Conservation (phyloP, 2,329 filamentous ascomycete species). For the Bipolaris sorokiniana region DNA sequence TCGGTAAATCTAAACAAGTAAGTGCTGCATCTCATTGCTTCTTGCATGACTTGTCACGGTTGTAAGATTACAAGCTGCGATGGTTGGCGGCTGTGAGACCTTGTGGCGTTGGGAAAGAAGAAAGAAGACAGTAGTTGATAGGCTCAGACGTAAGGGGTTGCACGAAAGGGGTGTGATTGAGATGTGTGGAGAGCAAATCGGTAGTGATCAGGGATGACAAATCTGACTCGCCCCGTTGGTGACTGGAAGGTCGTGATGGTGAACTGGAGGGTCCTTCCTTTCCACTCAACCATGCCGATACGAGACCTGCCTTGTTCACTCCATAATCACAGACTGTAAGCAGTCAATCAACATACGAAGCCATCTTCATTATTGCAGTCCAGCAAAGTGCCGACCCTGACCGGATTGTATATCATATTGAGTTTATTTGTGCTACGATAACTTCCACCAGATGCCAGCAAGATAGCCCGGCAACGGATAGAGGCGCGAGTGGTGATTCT, state of each 20-base stretch:
- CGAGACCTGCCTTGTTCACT: neutral
- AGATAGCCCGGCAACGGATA: too few relatives aligned
- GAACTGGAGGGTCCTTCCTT: neutral
- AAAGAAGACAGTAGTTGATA: neutral
- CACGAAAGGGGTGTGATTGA: neutral
- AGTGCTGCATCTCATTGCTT: conserved; percentile 2
- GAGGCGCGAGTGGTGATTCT: too few relatives aligned
- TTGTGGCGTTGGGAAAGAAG: neutral
- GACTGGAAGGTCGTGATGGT: neutral
- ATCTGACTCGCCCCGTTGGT: neutral
- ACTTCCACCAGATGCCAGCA: too few relatives aligned
- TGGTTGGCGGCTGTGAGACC: conserved; percentile 1
- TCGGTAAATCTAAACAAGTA: conserved; percentile 1
- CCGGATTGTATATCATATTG: too few relatives aligned
- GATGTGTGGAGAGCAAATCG: neutral
- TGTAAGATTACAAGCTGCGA: neutral
- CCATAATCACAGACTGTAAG: neutral
- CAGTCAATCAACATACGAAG: neutral
- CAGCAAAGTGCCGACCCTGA: too few relatives aligned
- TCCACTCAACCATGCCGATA: neutral
- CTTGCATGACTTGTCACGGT: conserved; percentile 2
- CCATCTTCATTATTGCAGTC: too few relatives aligned
- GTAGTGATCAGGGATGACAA: neutral
- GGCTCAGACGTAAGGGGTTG: neutral
- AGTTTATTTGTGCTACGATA: too few relatives aligned